Evolutionary conservation across 352 stramenopile species (phyloP).

Genomic region (Globisporangium megalacanthum): DNA sequence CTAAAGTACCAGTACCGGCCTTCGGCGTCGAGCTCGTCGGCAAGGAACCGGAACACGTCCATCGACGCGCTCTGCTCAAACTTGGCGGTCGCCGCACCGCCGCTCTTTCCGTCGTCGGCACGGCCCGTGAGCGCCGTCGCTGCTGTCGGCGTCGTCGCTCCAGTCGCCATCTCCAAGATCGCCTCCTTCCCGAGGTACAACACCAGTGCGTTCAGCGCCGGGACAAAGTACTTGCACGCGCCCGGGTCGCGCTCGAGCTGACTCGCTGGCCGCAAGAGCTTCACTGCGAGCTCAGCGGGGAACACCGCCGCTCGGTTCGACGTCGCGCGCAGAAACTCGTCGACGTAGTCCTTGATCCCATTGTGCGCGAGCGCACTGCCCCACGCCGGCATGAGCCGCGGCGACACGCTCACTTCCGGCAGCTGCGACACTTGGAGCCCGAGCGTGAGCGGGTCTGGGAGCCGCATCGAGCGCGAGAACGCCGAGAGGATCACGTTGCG

Average conservation of each 20-base stretch:
- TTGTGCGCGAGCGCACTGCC: slow-evolving; percentile 88
- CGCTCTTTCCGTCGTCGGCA: slow-evolving; percentile 21
- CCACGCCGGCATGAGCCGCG: slow-evolving; percentile 94
- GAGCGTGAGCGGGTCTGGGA: slow-evolving; percentile 97
- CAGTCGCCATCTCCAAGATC: slow-evolving; percentile 74
- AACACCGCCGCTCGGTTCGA: slow-evolving; percentile 88
- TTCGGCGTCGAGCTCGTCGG: slow-evolving; percentile 94
- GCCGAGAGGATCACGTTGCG: slow-evolving; percentile 98
- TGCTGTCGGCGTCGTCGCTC: slow-evolving; percentile 12
- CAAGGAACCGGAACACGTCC: slow-evolving; percentile 95
- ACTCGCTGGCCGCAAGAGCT: slow-evolving; percentile 54
- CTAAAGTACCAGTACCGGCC: slow-evolving; percentile 98
- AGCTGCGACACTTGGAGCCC: slow-evolving; percentile 97
- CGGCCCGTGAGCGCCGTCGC: slow-evolving; percentile 4
- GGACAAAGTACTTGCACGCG: slow-evolving; percentile 87
- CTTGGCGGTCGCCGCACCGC: slow-evolving; percentile 36
- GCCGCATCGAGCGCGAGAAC: slow-evolving; percentile 95
- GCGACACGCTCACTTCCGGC: slow-evolving; percentile 93
- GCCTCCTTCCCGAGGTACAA: slow-evolving; percentile 84
- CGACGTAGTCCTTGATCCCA: slow-evolving; percentile 91
- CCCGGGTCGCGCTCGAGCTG: slow-evolving; percentile 67
- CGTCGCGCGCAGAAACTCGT: slow-evolving; percentile 92
- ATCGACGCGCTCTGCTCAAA: slow-evolving; percentile 87
- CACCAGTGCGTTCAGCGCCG: slow-evolving; percentile 90
- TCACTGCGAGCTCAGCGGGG: slow-evolving; percentile 68